phyloP scores from a whole-genome alignment of 2,329 filamentous ascomycete genomes.

The Penicillium sp. region DNA sequence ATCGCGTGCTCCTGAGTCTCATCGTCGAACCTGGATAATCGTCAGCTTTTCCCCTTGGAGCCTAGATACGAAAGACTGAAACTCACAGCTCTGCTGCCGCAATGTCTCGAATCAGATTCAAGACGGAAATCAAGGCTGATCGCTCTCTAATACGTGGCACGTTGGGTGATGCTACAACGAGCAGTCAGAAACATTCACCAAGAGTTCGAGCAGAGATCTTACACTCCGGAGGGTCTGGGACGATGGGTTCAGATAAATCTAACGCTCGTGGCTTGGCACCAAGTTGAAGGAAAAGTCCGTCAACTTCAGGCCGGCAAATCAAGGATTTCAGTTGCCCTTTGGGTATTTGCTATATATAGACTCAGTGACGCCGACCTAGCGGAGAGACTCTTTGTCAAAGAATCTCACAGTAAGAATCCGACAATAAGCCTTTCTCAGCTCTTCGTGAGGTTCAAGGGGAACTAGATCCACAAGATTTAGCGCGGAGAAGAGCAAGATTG shows the following conservation, averaged over 20 bases:
- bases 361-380: conserved; percentile 15
- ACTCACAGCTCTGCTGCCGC: conserved; percentile 35
- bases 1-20: conserved; percentile 39
- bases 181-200: background rate
- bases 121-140: conserved; percentile 37
- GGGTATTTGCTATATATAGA: conserved; percentile 30
- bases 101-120: conserved; percentile 38
- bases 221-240: conserved; percentile 34
- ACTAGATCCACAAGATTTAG: conserved; percentile 38
- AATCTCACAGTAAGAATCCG: conserved; percentile 55
- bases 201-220: conserved; percentile 7
- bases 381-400: conserved; percentile 24
- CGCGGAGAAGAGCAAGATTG: background rate
- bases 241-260: conserved; percentile 34
- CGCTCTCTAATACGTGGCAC: conserved; percentile 1
- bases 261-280: conserved; percentile 59
- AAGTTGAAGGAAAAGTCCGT: conserved; percentile 61
- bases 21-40: conserved; percentile 36
- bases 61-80: background rate
- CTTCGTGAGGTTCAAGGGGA: conserved; percentile 58
- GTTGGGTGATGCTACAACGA: background rate
- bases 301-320: conserved; percentile 46
- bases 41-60: conserved; percentile 14
- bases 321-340: conserved; percentile 36
- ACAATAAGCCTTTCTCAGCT: conserved; percentile 64